Conservation (phyloP, 352 stramenopile genomes). For the Globisporangium apiculatum region DNA sequence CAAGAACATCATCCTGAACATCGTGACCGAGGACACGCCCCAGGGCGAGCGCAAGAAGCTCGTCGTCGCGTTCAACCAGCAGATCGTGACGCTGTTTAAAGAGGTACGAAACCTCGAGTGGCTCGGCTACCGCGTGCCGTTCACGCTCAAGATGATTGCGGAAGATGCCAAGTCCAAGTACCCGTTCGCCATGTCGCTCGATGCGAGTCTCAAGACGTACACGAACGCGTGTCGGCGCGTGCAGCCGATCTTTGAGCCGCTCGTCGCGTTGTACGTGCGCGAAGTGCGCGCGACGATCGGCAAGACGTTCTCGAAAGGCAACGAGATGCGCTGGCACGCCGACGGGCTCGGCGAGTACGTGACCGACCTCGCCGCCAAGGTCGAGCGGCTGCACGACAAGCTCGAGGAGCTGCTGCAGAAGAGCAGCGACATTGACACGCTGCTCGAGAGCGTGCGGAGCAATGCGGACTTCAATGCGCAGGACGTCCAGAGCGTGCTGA, state of each 20-base stretch:
- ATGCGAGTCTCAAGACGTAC: constrained; percentile 95
- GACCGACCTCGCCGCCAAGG: constrained; percentile 84
- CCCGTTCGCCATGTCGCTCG: constrained; percentile 95
- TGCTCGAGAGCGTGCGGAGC: constrained; percentile 73
- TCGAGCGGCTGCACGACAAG: constrained; percentile 97
- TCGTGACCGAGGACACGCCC: constrained; percentile 72
- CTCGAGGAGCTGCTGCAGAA: constrained; percentile 95
- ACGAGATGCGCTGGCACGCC: constrained; percentile 87
- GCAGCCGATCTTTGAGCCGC: constrained; percentile 75
- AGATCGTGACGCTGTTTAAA: constrained; percentile 97
- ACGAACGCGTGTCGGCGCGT: constrained; percentile 67
- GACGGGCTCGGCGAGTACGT: constrained; percentile 86
- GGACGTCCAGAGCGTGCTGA: constrained; percentile 55
- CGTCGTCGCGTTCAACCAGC: constrained; percentile 94
- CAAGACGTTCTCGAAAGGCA: constrained; percentile 87
- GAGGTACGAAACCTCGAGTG: constrained; percentile 98
- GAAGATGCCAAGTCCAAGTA: constrained; percentile 97
- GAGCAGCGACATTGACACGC: constrained; percentile 88
- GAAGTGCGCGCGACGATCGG: constrained; percentile 80
- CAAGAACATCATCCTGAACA: constrained; percentile 89
- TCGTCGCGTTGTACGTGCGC: constrained; percentile 68
- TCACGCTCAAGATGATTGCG: constrained; percentile 92
- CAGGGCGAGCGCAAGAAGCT: constrained; percentile 74
- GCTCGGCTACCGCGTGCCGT: constrained; percentile 95
- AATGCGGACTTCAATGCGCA: constrained; percentile 46